phyloP scores from a whole-genome alignment of 208 protist genomes.

The Trypanosoma lewisi region DNA sequence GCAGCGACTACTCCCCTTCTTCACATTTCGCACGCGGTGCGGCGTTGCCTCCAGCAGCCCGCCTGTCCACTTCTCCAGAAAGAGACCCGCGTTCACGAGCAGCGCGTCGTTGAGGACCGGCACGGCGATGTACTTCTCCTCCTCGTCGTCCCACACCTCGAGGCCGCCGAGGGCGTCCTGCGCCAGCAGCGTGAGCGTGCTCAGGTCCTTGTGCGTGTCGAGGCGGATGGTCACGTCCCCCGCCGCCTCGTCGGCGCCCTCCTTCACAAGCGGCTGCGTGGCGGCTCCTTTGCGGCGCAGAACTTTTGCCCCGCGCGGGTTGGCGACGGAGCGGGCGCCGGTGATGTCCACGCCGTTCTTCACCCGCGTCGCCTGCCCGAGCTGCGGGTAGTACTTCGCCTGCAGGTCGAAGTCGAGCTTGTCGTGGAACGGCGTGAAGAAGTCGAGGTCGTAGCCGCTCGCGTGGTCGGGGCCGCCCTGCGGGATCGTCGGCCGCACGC shows the following conservation, averaged over 20 bases:
- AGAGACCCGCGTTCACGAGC: constrained; percentile 84
- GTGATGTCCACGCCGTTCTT: constrained; percentile 53
- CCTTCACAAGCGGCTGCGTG: constrained; percentile 37
- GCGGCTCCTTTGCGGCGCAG: constrained; percentile 71
- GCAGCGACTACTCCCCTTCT: constrained; percentile 63
- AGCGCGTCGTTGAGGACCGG: constrained; percentile 84
- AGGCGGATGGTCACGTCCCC: constrained; percentile 49
- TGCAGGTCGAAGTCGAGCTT: constrained; percentile 85
- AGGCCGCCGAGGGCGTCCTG: constrained; percentile 83
- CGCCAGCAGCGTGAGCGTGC: constrained; percentile 80
- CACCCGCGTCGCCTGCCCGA: constrained; percentile 45
- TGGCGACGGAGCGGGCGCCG: constrained; percentile 44
- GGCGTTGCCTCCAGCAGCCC: constrained; percentile 82
- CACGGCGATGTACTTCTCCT: constrained; percentile 55
- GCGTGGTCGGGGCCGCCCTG: constrained; percentile 56
- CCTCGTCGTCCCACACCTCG: constrained; percentile 81
- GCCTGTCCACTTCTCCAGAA: constrained; percentile 87
- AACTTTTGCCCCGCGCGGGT: constrained; percentile 72
- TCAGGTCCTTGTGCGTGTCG: constrained; percentile 85
- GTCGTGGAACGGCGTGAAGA: constrained; percentile 72
- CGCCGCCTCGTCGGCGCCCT: constrained; percentile 10
- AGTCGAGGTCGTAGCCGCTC: constrained; percentile 75
- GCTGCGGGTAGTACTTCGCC: constrained; percentile 82
- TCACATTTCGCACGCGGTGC: constrained; percentile 75
- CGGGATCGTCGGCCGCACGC: constrained; percentile 70